These are phyloP conservation scores for Silene conica DNA, from an alignment of 148 eudicot species.

Conservation along the genomic window DNA sequence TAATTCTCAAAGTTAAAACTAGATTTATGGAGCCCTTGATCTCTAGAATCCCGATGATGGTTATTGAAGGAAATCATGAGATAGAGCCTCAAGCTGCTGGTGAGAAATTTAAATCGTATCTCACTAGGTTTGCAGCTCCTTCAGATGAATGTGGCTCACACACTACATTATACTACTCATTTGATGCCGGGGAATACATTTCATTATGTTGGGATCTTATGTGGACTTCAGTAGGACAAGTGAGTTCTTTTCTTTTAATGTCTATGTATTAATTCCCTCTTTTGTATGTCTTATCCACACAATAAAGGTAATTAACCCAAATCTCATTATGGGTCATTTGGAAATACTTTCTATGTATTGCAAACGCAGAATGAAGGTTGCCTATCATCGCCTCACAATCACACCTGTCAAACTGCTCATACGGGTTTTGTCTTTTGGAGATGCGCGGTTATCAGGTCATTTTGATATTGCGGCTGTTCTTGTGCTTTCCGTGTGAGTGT, in stretches of 20 bases:
- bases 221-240: constrained; percentile 63
- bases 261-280: neutral
- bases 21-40: constrained; percentile 88
- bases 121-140: constrained; percentile 77
- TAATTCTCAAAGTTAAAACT: constrained; percentile 12
- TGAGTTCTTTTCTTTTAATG: constrained; percentile 21
- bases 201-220: constrained; percentile 86
- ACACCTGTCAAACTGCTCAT: too few relatives aligned
- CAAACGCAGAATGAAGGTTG: neutral
- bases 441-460: neutral
- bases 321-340: too few relatives aligned
- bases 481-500: neutral
- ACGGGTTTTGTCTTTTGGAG: neutral
- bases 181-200: constrained; percentile 80
- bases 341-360: neutral
- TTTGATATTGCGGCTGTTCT: neutral
- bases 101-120: constrained; percentile 59
- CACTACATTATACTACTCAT: constrained; percentile 68
- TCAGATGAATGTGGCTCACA: constrained; percentile 69
- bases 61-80: constrained; percentile 91
- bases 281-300: neutral
- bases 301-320: neutral
- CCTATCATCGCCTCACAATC: too few relatives aligned
- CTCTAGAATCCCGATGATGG: constrained; percentile 90
- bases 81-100: constrained; percentile 79